Evolutionary conservation across 441 rosid species (phyloP), one percentile per base, ranked within the genome.

Genomic region (Gossypium gossypioides): DNA sequence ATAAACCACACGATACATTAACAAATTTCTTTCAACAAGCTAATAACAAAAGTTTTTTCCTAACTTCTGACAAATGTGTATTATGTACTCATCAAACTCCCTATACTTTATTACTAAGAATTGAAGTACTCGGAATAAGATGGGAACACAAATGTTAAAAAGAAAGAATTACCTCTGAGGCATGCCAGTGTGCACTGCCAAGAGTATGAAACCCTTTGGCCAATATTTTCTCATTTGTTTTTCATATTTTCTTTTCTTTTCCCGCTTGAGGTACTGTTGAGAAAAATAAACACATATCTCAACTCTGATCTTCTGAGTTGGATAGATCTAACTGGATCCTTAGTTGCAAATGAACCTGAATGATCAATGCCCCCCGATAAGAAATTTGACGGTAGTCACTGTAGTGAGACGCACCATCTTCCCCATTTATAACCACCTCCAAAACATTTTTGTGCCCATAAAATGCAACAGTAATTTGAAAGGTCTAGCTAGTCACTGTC

Each of bases 401-500:
- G 4, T 7, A 55, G 59, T 55, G n/a, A 55, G 67, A 72, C 25
- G 56, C 78, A 64, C 71, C 79, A 24, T 68, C 77, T 79, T 76
- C 77, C 77, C 40, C 79, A 27, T 58, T 73, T 62, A 61, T 27
- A 72, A 76, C 80, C 72, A 72, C 64, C 76, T 79, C 81, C 24
- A n/a, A 76, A 82, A 82, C 77, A 81, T 80, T 76, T 80, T 77
- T 75, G 78, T 72, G 72, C 79, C 62, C 66, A 71, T 69, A 46
- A 68, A 74, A 78, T 19, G 78, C 72, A 69, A 59, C 58, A 12
- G 58, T 67, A 54, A 24, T 16, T 37, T 58, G 59, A 4, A 70
- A 67, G 63, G 73, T 73, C 46, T 73, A 75, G 77, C 96, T 92
- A 92, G 84, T 91, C 97, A 89, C 96, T 91, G 64, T 88, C 97